These are phyloP conservation scores for Trichoderma brevicompactum DNA, from an alignment of 2,329 filamentous ascomycete species.

Conservation along the genomic window DNA sequence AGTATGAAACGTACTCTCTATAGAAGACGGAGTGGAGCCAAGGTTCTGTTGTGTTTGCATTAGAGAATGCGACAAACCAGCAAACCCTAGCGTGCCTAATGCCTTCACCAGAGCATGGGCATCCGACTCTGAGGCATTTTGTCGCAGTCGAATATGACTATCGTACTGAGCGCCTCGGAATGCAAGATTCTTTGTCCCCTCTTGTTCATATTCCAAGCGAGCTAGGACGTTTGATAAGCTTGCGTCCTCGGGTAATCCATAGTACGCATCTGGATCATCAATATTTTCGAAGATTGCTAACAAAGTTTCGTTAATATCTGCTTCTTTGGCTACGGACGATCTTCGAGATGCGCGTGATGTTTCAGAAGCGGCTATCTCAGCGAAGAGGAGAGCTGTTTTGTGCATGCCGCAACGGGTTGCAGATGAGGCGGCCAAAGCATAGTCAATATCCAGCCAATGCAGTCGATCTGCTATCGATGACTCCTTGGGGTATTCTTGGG, in stretches of 20 bases:
- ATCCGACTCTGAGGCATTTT: slow-evolving; percentile 61
- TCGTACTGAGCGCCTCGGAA: slow-evolving; percentile 93
- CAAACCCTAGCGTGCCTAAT: slow-evolving; percentile 78
- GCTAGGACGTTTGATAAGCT: slow-evolving; percentile 78
- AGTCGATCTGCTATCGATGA: slow-evolving; percentile 76
- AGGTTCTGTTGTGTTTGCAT: slow-evolving; percentile 68
- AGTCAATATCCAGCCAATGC: slow-evolving; percentile 86
- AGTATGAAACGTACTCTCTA: slow-evolving; percentile 76
- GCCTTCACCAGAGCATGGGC: slow-evolving; percentile 74
- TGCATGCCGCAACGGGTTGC: slow-evolving; percentile 82
- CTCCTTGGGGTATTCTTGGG: slow-evolving; percentile 75
- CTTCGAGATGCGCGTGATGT: slow-evolving; percentile 63
- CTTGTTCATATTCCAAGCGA: slow-evolving; percentile 85
- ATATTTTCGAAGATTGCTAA: slow-evolving; percentile 87
- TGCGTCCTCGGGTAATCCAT: slow-evolving; percentile 80
- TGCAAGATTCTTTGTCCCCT: slow-evolving; percentile 83
- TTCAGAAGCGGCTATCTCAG: slow-evolving; percentile 71
- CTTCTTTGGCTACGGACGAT: slow-evolving; percentile 61
- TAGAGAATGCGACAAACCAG: slow-evolving; percentile 82
- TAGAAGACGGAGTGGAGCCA: slow-evolving; percentile 59
- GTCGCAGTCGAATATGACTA: slow-evolving; percentile 71
- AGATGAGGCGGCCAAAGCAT: slow-evolving; percentile 68
- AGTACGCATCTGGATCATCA: slow-evolving; percentile 95
- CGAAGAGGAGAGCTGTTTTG: slow-evolving; percentile 82
- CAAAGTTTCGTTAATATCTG: slow-evolving; percentile 69